Conservation (phyloP, 1,139 yeast species). For the Protomyces inundatus region DNA sequence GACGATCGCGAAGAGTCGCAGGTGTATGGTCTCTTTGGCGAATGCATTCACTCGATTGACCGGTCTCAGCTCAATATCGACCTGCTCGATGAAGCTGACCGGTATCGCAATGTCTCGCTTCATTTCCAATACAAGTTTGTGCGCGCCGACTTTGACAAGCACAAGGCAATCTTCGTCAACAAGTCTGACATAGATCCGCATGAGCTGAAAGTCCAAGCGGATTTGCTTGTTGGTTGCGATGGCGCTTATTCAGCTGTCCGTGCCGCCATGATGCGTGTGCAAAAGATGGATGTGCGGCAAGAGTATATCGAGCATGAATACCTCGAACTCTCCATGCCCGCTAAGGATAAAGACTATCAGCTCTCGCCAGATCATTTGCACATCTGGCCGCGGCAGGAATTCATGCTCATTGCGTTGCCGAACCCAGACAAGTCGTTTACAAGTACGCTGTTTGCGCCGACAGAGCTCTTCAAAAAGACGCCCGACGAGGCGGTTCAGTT, state of each 20-base stretch:
- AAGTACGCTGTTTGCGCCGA: conserved; percentile 81
- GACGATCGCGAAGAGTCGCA: conserved; percentile 65
- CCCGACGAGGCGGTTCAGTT: conserved; percentile 47
- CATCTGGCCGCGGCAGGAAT: conserved; percentile 85
- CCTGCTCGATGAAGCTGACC: conserved; percentile 58
- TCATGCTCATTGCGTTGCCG: conserved; percentile 85
- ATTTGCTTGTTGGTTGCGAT: conserved; percentile 74
- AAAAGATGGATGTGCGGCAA: conserved; percentile 63
- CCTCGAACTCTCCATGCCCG: conserved; percentile 65
- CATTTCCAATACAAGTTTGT: conserved; percentile 57
- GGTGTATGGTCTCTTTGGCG: conserved; percentile 70
- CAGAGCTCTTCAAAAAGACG: conserved; percentile 54
- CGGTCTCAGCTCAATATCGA: conserved; percentile 62
- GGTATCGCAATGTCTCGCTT: conserved; percentile 44
- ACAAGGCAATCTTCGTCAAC: not conserved
- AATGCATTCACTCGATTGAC: conserved; percentile 74
- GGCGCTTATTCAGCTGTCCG: conserved; percentile 79
- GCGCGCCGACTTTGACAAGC: conserved; percentile 38
- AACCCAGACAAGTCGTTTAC: conserved; percentile 63
- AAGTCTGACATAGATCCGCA: not conserved
- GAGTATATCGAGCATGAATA: conserved; percentile 81
- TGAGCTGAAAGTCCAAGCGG: conserved; percentile 39
- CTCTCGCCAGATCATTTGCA: conserved; percentile 75
- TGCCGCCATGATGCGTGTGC: conserved; percentile 51
- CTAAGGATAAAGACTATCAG: conserved; percentile 34